Evolutionary conservation across 768 basidiomycete species (phyloP).

Genomic region (Hemileccinum rubropunctum): DNA sequence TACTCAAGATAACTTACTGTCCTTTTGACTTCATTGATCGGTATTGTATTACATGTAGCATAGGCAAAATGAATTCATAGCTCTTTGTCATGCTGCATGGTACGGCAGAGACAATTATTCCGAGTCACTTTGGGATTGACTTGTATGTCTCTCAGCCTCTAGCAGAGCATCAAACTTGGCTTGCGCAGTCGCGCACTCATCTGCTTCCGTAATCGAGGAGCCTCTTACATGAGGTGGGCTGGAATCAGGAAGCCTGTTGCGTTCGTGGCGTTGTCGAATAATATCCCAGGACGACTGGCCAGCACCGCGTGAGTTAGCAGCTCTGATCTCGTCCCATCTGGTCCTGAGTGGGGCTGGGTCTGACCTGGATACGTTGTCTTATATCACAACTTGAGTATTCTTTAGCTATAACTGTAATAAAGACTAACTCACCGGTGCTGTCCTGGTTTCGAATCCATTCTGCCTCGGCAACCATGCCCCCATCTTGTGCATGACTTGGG

Average conservation of each 20-base stretch:
- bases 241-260: slow-evolving; percentile 18
- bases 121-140: slow-evolving; percentile 20
- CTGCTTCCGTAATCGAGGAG: slow-evolving; percentile 12
- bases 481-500: slow-evolving; percentile 2
- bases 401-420: neutral
- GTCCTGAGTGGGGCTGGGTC: slow-evolving; percentile 23
- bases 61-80: neutral
- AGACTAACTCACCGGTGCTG: slow-evolving; percentile 12
- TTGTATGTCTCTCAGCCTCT: slow-evolving; percentile 50
- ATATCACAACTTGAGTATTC: slow-evolving; percentile 2
- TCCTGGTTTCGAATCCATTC: slow-evolving; percentile 13
- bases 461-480: slow-evolving; percentile 13
- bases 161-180: slow-evolving; percentile 57
- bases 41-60: slow-evolving; percentile 5
- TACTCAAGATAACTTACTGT: slow-evolving; percentile 6
- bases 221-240: slow-evolving; percentile 4
- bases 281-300: slow-evolving; percentile 64
- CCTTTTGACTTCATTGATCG: slow-evolving; percentile 4
- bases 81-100: neutral
- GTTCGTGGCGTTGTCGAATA: slow-evolving; percentile 58
- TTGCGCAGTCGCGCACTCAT: slow-evolving; percentile 46
- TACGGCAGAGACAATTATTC: neutral
- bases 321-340: slow-evolving; percentile 69
- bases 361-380: slow-evolving; percentile 4
- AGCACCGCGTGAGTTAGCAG: slow-evolving; percentile 42